Evolutionary conservation across 371 early-diverging fungal genomes (phyloP), one percentile per base, ranked within the genome.

Genomic region (Nematocida displodere): DNA sequence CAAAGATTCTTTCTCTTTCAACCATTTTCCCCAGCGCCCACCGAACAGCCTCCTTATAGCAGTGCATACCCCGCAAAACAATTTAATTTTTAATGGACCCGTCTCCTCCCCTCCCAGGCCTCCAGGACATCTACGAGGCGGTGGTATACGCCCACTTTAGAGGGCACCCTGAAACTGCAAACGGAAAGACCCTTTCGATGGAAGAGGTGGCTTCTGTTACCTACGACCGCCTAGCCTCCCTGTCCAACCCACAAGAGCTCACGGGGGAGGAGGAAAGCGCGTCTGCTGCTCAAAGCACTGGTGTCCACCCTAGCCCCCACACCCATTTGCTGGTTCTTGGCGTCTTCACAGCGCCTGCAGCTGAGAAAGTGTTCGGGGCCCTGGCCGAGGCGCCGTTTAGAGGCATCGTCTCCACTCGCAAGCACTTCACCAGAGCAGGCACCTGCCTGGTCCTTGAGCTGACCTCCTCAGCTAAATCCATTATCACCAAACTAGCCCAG

Each of bases 1-100:
- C 28, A 20, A 46, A 33, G 22, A 56, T 46, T 26, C 24, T 59
- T 28, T 67, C 68, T 31, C 31, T 55, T 22, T 67, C 68, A 46
- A 67, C 33, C 13, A 67, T 24, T 22, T 37, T 28, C 7, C 11
- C 15, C 3, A 67, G 40, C 11, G 36, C 61, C 17, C 20, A 11
- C 20, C 15, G 22, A 8, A 58, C 59, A 22, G 20, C 49, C 4
- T 64, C 34, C 34, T 28, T 64, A 20, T 50, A 44, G 11, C 22
- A 31, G n/a, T 13, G n/a, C 13, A 11, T n/a, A 42, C 11, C 13
- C 44, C 44, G 13, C 44, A 42, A 13, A 13, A 11, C 11, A 42
- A 42, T 42, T 42, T 42, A 13, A 42, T 13, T 42, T 53, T 53
- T 53, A 11, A 53, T 53, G 26, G 26, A 17, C 54, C 11, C 34